Conservation (phyloP, 73 alveolate species). For the Paramecium pentaurelia region DNA sequence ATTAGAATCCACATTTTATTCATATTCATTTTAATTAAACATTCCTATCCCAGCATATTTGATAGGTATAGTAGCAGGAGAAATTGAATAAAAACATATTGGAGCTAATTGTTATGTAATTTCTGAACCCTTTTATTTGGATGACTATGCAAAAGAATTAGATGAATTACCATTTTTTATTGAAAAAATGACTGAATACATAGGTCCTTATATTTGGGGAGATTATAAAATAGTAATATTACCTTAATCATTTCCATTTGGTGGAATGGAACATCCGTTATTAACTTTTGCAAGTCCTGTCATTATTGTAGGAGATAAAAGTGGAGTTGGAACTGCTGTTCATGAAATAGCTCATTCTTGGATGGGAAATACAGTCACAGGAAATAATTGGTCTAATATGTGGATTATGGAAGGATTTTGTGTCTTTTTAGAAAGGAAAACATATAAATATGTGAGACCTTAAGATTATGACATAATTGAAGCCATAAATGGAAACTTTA, state of each 20-base stretch:
- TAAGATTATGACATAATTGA: conserved; percentile 88
- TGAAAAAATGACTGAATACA: conserved; percentile 64
- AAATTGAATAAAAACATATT: background rate
- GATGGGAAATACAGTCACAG: conserved; percentile 85
- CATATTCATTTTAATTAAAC: conserved; percentile 69
- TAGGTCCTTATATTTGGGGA: conserved; percentile 80
- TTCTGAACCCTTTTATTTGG: conserved; percentile 70
- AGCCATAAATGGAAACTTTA: background rate
- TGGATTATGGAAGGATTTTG: conserved; percentile 92
- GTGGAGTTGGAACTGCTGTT: conserved; percentile 73
- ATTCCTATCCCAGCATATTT: conserved; percentile 91
- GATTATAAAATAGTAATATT: conserved; percentile 71
- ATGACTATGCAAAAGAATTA: conserved; percentile 61
- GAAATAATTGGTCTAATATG: conserved; percentile 81
- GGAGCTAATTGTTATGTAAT: conserved; percentile 62
- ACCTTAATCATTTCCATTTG: conserved; percentile 88
- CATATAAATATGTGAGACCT: conserved; percentile 80
- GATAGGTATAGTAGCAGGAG: conserved; percentile 89
- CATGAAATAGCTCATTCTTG: conserved; percentile 90
- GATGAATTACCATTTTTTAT: conserved; percentile 64
- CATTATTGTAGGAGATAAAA: conserved; percentile 74
- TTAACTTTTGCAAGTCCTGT: conserved; percentile 85
- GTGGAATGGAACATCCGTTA: conserved; percentile 93
- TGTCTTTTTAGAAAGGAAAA: conserved; percentile 71
- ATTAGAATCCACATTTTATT: conserved; percentile 48